A percentile compares a stretch with the other conserved stretches of the same genome.
Evolutionary conservation across 139 green algal genomes (phyloP).

Genomic region (Chlamydomonas sphaeroides): DNA sequence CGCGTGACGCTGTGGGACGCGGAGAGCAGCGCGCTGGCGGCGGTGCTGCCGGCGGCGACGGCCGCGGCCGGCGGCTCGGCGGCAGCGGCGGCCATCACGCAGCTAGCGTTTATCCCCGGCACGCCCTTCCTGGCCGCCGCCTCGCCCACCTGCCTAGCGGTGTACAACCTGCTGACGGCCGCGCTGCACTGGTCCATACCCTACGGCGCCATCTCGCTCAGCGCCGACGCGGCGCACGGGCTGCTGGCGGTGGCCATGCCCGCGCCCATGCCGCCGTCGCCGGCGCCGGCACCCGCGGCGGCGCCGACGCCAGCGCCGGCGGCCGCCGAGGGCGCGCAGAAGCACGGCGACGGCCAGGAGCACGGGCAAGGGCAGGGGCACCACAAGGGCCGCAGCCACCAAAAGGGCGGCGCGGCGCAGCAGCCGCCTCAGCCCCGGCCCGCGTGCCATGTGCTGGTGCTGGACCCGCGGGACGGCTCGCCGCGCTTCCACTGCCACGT

Average conservation of each 20-base stretch:
- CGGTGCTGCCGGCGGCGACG: conserved; percentile 53
- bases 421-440: conserved; percentile 15
- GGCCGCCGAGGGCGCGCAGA: no score
- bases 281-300: background rate
- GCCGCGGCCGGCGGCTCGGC: background rate
- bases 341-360: background rate
- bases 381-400: background rate
- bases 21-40: conserved; percentile 49
- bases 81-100: background rate
- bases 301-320: conserved; percentile 6
- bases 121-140: conserved; percentile 58
- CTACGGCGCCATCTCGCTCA: conserved; percentile 19
- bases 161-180: conserved; percentile 71
- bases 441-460: conserved; percentile 54
- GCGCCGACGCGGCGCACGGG: conserved; percentile 24
- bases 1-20: conserved; percentile 79
- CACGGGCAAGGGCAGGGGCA: background rate
- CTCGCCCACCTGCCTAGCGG: conserved; percentile 40
- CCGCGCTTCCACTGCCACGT: conserved; percentile 41
- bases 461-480: conserved; percentile 36
- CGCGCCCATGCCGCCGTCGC: background rate
- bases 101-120: conserved; percentile 62
- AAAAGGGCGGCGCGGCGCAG: background rate
- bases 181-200: conserved; percentile 57
- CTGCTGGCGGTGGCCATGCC: conserved; percentile 59